Evolutionary conservation across 73 alveolate genomes (phyloP).

Genomic region (Urostyla sp.): DNA sequence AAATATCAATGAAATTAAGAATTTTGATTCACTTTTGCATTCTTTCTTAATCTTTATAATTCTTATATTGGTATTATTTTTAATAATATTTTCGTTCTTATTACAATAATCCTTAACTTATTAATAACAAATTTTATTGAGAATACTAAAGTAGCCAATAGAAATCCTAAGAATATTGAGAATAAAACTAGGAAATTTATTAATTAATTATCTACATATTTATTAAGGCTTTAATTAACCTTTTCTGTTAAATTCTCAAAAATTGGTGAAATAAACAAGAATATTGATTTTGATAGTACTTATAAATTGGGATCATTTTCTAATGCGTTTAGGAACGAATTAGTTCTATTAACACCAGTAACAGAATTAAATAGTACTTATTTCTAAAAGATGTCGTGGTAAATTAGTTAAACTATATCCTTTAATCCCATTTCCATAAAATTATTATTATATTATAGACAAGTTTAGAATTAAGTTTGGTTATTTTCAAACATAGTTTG

Average conservation of each 20-base stretch:
- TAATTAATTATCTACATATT: background rate
- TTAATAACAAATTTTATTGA: background rate
- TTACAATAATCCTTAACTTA: background rate
- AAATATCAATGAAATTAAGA: too few species aligned
- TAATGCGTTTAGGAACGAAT: background rate
- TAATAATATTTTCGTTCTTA: background rate
- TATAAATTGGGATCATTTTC: background rate
- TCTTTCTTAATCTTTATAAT: background rate
- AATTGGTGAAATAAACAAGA: slow-evolving; percentile 7
- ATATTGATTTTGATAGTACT: background rate
- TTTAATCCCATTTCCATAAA: background rate
- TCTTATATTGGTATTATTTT: slow-evolving; percentile 17
- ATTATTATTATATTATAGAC: background rate
- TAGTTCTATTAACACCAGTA: background rate
- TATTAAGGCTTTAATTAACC: background rate
- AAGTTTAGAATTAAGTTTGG: background rate
- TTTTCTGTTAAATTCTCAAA: background rate
- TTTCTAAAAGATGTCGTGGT: background rate
- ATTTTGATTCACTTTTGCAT: too few species aligned
- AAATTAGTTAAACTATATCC: background rate
- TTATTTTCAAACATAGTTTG: background rate
- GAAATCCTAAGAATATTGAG: background rate
- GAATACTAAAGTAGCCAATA: background rate
- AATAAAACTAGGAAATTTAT: background rate
- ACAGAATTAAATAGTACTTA: background rate